Conservation (phyloP, 192 early-diverging fungal species). For the Linnemannia exigua region DNA sequence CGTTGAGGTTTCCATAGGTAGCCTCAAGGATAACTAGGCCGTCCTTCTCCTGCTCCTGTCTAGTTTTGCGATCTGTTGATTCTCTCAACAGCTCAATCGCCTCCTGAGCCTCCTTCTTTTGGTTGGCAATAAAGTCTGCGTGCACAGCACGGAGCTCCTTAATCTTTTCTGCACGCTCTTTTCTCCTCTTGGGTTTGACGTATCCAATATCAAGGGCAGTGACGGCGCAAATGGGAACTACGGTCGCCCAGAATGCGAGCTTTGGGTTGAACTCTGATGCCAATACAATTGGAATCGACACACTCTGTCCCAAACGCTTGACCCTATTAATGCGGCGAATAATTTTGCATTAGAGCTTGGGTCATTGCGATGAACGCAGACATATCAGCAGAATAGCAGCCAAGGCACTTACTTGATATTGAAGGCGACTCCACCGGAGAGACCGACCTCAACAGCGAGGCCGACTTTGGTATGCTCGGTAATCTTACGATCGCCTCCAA, state of each 20-base stretch:
- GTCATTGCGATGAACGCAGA: neutral
- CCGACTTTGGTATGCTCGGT: slow-evolving; percentile 68
- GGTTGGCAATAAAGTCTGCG: slow-evolving; percentile 69
- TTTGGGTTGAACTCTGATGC: slow-evolving; percentile 68
- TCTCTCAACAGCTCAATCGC: slow-evolving; percentile 80
- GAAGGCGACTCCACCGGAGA: slow-evolving; percentile 69
- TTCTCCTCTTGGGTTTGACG: slow-evolving; percentile 72
- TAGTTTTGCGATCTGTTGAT: slow-evolving; percentile 75
- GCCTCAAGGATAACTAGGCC: slow-evolving; percentile 90
- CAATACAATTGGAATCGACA: slow-evolving; percentile 76
- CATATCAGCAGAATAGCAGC: neutral
- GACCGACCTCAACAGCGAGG: slow-evolving; percentile 72
- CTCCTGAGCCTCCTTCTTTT: slow-evolving; percentile 85
- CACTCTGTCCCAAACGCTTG: slow-evolving; percentile 75
- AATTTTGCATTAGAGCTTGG: neutral
- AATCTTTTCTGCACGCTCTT: slow-evolving; percentile 60
- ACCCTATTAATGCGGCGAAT: slow-evolving; percentile 50
- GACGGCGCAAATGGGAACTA: slow-evolving; percentile 67
- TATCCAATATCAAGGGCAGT: slow-evolving; percentile 70
- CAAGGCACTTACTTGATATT: slow-evolving; percentile 62
- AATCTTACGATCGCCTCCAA: slow-evolving; percentile 70
- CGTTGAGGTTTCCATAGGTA: slow-evolving; percentile 85
- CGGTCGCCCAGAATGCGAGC: slow-evolving; percentile 65
- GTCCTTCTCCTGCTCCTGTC: slow-evolving; percentile 74
- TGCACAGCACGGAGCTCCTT: slow-evolving; percentile 71